Evolutionary conservation across 345 rosid species (phyloP).

Genomic region (Eucalyptus victrix): DNA sequence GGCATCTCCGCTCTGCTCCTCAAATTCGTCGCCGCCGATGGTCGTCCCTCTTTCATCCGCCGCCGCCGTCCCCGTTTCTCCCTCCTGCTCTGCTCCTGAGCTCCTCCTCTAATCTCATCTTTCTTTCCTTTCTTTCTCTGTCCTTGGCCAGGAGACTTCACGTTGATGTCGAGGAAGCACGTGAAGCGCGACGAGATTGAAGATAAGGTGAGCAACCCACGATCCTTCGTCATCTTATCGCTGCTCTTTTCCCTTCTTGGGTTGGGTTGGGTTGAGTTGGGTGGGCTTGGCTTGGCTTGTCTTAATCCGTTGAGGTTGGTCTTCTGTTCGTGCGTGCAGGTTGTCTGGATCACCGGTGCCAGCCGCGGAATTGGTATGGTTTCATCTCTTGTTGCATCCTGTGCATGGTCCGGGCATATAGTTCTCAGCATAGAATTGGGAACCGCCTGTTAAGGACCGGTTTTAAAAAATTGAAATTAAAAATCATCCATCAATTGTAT

Average conservation of each 20-base stretch:
- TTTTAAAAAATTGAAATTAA: fast-evolving
- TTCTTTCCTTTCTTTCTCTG: background rate
- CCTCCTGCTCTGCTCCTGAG: background rate
- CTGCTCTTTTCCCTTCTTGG: background rate
- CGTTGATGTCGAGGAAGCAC: constrained; percentile 54
- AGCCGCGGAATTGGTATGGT: constrained; percentile 93
- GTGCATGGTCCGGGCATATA: fast-evolving
- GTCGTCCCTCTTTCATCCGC: constrained; percentile 8
- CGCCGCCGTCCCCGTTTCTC: background rate
- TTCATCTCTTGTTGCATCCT: background rate
- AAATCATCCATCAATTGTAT: fast-evolving
- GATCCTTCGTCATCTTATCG: background rate
- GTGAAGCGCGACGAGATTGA: constrained; percentile 66
- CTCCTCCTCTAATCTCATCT: background rate
- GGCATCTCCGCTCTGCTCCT: constrained; percentile 8
- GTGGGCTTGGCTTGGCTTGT: background rate
- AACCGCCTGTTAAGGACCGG: fast-evolving
- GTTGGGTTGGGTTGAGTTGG: background rate
- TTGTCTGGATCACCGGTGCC: constrained; percentile 94
- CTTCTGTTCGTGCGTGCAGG: constrained; percentile 21
- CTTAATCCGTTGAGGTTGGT: background rate
- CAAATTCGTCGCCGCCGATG: constrained; percentile 50
- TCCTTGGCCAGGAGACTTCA: constrained; percentile 50
- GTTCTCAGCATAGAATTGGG: fast-evolving
- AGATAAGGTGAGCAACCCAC: constrained; percentile 40